Conservation (phyloP, 495 filamentous ascomycete genomes). For the Podospora bellae-mahoneyi region DNA sequence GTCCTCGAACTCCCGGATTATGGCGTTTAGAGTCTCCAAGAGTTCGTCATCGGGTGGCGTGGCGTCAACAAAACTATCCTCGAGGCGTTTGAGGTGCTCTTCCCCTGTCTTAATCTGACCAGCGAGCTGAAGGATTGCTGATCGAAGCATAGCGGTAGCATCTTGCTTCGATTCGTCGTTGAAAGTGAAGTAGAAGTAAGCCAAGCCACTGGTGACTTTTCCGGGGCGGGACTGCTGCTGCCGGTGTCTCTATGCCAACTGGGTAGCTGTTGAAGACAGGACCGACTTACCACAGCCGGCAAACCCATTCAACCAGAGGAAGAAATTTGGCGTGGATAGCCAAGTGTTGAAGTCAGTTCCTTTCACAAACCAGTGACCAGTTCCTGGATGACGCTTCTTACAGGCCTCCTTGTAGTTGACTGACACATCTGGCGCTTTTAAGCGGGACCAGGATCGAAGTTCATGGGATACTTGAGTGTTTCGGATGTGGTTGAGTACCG, state of each 20-base stretch:
- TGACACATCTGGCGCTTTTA: neutral
- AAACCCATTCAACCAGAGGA: constrained; percentile 10
- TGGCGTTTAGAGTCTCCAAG: neutral
- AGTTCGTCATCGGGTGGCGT: constrained; percentile 3
- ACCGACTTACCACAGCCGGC: constrained; percentile 15
- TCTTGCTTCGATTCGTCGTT: constrained; percentile 14
- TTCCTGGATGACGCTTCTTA: constrained; percentile 12
- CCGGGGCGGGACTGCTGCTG: neutral
- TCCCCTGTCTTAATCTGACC: neutral
- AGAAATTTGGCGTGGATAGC: neutral
- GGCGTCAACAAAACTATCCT: neutral
- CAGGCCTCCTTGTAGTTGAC: constrained; percentile 14
- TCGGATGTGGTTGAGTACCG: neutral
- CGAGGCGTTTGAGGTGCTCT: neutral
- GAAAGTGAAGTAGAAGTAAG: constrained; percentile 16
- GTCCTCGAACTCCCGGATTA: neutral
- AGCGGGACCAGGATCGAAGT: neutral
- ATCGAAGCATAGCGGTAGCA: constrained; percentile 3
- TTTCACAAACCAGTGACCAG: constrained; percentile 13
- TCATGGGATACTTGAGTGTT: neutral
- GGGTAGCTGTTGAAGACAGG: constrained; percentile 13
- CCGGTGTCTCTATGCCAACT: neutral
- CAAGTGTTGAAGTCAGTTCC: neutral
- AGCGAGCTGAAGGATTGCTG: constrained; percentile 2
- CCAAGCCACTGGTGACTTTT: neutral